phyloP scores from a whole-genome alignment of 805 yeast genomes.

The Candida glaebosa region DNA sequence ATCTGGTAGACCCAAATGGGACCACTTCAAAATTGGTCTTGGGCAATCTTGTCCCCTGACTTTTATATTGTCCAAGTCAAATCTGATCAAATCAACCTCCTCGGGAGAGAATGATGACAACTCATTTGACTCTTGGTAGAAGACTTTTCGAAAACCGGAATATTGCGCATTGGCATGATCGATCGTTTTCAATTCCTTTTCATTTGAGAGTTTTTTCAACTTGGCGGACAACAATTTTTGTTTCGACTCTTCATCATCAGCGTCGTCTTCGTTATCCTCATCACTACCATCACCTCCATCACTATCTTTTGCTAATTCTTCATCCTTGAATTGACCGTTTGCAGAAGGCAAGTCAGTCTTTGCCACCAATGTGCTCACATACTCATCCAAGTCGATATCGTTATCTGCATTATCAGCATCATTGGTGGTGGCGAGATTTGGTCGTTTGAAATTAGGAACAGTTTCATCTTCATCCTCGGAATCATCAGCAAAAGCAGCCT shows the following conservation, averaged over 20 bases:
- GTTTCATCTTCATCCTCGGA: slow-evolving; percentile 23
- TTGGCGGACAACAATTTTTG: slow-evolving; percentile 33
- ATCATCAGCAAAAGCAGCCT: slow-evolving; percentile 20
- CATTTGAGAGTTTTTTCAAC: slow-evolving; percentile 39
- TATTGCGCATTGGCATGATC: slow-evolving; percentile 45
- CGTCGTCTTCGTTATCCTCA: slow-evolving; percentile 22
- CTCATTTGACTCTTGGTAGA: slow-evolving; percentile 62
- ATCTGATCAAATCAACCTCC: slow-evolving; percentile 55
- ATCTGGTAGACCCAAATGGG: slow-evolving; percentile 74
- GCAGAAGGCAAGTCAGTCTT: not conserved
- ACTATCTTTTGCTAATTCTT: slow-evolving; percentile 9
- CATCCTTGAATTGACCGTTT: not conserved
- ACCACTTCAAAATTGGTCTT: slow-evolving; percentile 72
- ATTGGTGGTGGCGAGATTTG: slow-evolving; percentile 9
- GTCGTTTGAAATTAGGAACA: slow-evolving; percentile 19
- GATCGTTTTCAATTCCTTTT: slow-evolving; percentile 48
- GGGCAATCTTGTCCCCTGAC: slow-evolving; percentile 58
- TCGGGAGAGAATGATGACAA: slow-evolving; percentile 44
- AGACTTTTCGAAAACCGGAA: slow-evolving; percentile 54
- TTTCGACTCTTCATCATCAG: slow-evolving; percentile 33
- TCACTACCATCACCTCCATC: slow-evolving; percentile 12
- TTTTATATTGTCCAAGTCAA: slow-evolving; percentile 58
- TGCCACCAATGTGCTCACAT: slow-evolving; percentile 27
- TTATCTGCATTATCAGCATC: slow-evolving; percentile 22
- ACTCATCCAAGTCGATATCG: slow-evolving; percentile 33